Base-by-base conservation (phyloP, 257 asterid genomes). In the Penstemon barbatus region DNA sequence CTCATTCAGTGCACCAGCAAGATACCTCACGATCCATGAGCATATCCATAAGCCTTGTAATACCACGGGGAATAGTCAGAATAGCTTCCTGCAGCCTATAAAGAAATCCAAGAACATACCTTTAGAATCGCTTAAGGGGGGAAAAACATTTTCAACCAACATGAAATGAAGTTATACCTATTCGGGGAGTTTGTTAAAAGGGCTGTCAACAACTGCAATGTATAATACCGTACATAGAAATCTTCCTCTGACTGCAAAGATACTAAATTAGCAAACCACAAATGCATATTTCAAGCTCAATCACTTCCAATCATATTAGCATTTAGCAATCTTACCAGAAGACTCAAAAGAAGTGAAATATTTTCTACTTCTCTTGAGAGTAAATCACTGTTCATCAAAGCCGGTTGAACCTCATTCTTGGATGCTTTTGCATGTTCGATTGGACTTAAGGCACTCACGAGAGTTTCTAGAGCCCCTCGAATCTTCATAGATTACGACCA, bases 1-100 rank as follows among this genome's bases (percentile, higher is more conserved):
- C 38, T 61, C 9, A 69, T 25, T 25, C 19, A 46, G 33, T 62
- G 59, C 15, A 63, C 45, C 71, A 69, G 77, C 44, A 74, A 67
- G 77, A 83, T 83, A 94, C 99, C 97, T 91, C 99, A 74, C 97
- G 97, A 73, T 91, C 97, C 96, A 89, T 91, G 72, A 94, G 96
- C 99, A 94, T 94, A 81, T 94, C 99, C 96, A 94, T 89, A 54
- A 94, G 97, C 74, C 91, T 78, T 58, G 96, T 89, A 74, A 86
- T 86, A 75, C 97, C 99, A 56, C 90, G 93, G 8, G 97, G 97
- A 84, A 87, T 85, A 3, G 86, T 83, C 48, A 91, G 82, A 83
- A 94, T 94, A 72, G 99, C 97, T 84, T 94, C 99, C 78, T 94
- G 99, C 65, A 94, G 81, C 84, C 97, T 91, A 86, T 70, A 69